These are phyloP conservation scores for Microbotryomycetes sp. DNA, from an alignment of 1,284 basidiomycete genomes.

Conservation along the genomic window DNA sequence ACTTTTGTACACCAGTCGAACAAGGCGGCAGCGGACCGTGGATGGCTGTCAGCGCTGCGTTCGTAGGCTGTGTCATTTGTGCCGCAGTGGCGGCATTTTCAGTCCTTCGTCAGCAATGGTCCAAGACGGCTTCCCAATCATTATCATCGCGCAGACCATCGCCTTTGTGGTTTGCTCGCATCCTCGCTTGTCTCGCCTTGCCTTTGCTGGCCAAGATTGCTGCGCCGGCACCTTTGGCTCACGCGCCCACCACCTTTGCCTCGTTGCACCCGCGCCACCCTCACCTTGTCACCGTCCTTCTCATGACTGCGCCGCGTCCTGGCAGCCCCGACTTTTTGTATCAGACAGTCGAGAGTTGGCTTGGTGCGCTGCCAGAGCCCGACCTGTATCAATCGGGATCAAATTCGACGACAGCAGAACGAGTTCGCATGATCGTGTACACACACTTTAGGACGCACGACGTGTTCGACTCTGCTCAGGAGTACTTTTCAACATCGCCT, in stretches of 20 bases:
- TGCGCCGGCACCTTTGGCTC: neutral
- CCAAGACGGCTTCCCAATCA: neutral
- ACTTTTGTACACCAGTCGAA: conserved; percentile 7
- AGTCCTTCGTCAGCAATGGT: neutral
- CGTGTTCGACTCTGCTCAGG: conserved; percentile 12
- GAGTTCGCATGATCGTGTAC: conserved; percentile 22
- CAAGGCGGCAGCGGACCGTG: conserved; percentile 10
- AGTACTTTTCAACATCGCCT: neutral
- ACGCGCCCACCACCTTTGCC: conserved; percentile 4
- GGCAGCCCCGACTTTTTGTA: conserved; percentile 24
- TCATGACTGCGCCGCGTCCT: conserved; percentile 26
- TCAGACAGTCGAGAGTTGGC: conserved; percentile 17
- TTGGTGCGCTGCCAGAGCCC: conserved; percentile 15
- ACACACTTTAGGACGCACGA: conserved; percentile 18
- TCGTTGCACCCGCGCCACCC: conserved; percentile 2
- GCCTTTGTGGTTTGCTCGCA: neutral
- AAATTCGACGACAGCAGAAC: conserved; percentile 1
- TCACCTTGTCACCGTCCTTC: conserved; percentile 21
- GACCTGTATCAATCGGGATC: neutral
- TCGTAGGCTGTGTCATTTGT: conserved; percentile 3
- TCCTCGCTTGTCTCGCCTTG: conserved; percentile 4
- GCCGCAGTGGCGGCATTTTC: neutral
- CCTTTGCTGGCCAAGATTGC: conserved; percentile 4
- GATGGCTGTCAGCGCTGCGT: conserved; percentile 5
- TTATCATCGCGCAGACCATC: neutral